Base-by-base conservation (phyloP, 2,329 filamentous ascomycete species). In the Didymella pinodella region DNA sequence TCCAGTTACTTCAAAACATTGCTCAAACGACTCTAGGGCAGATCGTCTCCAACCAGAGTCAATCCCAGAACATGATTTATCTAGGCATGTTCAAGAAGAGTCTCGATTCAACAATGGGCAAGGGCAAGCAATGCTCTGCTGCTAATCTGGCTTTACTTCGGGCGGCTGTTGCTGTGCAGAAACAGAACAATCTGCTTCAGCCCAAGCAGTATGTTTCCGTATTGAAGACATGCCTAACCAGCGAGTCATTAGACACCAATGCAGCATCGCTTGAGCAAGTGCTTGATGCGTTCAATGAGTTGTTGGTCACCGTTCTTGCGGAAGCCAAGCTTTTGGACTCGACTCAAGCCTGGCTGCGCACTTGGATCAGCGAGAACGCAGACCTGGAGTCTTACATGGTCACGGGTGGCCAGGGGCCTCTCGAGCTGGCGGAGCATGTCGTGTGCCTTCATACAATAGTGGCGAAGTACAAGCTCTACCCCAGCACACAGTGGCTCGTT, bases 11-110 rank as follows among this genome's bases (percentile, higher is more conserved):
- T 4, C 67, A 71, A n/a, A 61, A 65, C 4, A 48, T 77, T 7
- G 67, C 69, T 12, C 58, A 67, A 31, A 62, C 59, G 32, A 72
- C 66, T 5, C 65, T 77, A 4, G 47, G 51, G 6, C 71, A 76
- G n/a, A 66, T 76, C 16, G 62, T 75, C 7, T 64, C 68, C 14
- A 76, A 76, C 12, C 73, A 76, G 48, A 66, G 65, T 31, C 75
- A 77, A 53, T 40, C 68, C 14, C 73, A 74, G 48, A 76, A 74
- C 52, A 68, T 71, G 41, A 60, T 61, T 3, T 76, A 72, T 44
- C 64, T 76, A 8, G 69, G 68, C n/a, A 65, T 61, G 14, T 74
- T 69, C 50, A 59, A 64, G 8, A 60, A 54, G 7, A 70, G 67
- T 47, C 56, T 75, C 8, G 54, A 62, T 16, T 61, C 60, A 4